Evolutionary conservation across 805 yeast species (phyloP).

Genomic region (Saturnispora bothae): DNA sequence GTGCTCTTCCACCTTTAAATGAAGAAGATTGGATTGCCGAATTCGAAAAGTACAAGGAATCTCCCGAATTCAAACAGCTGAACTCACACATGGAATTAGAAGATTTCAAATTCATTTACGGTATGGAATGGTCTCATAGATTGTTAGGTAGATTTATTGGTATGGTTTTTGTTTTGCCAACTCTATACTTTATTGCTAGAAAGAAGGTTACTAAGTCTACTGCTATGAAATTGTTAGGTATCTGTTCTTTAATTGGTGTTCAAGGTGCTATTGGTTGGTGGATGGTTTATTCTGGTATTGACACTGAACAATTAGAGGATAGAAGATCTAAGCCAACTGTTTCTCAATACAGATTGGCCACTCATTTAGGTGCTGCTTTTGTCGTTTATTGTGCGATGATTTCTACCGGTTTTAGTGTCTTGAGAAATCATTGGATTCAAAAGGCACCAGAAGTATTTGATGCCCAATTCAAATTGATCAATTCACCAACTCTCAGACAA

Average conservation of each 20-base stretch:
- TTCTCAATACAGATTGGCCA: constrained; percentile 85
- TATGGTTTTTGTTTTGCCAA: constrained; percentile 70
- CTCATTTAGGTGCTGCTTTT: constrained; percentile 92
- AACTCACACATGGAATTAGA: constrained; percentile 84
- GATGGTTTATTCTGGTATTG: constrained; percentile 97
- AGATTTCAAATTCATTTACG: constrained; percentile 88
- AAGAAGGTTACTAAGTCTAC: constrained; percentile 58
- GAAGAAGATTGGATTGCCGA: constrained; percentile 80
- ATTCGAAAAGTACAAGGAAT: constrained; percentile 65
- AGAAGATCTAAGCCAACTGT: constrained; percentile 94
- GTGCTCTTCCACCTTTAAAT: constrained; percentile 78
- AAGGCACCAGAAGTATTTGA: constrained; percentile 52
- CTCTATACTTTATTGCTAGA: constrained; percentile 63
- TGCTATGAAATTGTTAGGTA: constrained; percentile 55
- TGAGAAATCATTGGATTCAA: constrained; percentile 63
- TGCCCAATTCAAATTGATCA: constrained; percentile 45
- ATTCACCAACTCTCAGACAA: constrained; percentile 46
- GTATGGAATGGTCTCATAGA: constrained; percentile 97
- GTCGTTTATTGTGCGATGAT: constrained; percentile 78
- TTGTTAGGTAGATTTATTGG: constrained; percentile 90
- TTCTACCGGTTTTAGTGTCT: constrained; percentile 78
- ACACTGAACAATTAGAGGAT: constrained; percentile 63
- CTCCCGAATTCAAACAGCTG: constrained; percentile 85
- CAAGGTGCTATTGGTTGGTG: constrained; percentile 99
- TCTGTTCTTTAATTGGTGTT: constrained; percentile 71